phyloP scores from a whole-genome alignment of 176 grass and related monocot species.

The Dactylis glomerata region DNA sequence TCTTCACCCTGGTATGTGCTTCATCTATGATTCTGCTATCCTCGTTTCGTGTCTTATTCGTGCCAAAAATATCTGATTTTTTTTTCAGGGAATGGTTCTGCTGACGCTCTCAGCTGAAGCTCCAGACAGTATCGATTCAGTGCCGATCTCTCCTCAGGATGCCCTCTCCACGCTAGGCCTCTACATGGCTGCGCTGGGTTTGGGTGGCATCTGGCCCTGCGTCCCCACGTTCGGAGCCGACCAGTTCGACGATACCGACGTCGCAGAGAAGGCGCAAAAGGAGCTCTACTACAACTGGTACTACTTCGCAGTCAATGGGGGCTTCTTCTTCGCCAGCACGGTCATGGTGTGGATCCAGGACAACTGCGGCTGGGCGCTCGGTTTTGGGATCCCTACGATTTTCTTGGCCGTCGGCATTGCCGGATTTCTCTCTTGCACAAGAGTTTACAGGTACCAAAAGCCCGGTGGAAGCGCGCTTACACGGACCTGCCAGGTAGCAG shows the following conservation, averaged over 20 bases:
- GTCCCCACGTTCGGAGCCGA: neutral
- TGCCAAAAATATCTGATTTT: too few species aligned
- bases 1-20: neutral
- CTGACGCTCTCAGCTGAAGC: neutral
- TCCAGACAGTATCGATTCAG: neutral
- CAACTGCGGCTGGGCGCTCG: neutral
- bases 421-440: neutral
- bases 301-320: neutral
- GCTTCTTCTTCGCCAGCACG: neutral
- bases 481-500: neutral
- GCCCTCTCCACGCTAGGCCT: neutral
- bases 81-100: neutral
- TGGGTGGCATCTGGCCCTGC: neutral
- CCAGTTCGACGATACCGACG: neutral
- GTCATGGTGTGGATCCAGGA: constrained; percentile 1
- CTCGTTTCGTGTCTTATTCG: neutral
- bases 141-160: neutral
- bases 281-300: constrained; percentile 15
- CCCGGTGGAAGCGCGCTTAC: neutral
- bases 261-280: neutral
- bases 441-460: neutral
- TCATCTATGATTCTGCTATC: neutral
- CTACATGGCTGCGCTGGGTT: neutral
- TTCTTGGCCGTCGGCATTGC: neutral
- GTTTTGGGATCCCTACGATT: neutral